Conservation (phyloP, 352 stramenopile genomes). For the Globisporangium parvum region DNA sequence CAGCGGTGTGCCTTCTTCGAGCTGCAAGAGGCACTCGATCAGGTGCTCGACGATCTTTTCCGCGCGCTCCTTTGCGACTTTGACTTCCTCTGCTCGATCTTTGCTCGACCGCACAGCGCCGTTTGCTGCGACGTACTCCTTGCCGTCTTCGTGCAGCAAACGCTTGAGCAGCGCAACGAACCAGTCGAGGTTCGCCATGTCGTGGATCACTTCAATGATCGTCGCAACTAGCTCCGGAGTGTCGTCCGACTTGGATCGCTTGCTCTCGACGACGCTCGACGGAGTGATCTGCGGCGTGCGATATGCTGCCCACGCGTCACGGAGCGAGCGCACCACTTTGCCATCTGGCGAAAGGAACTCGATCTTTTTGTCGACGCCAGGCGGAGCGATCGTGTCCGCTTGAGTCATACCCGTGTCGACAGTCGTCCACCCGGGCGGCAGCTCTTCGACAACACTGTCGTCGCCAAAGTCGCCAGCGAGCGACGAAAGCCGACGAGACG, state of each 20-base stretch:
- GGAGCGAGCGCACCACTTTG: conserved; percentile 29
- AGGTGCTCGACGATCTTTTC: conserved; percentile 63
- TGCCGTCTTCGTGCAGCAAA: conserved; percentile 32
- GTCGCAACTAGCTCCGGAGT: conserved; percentile 48
- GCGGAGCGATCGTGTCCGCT: not conserved
- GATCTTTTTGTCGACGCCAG: not conserved
- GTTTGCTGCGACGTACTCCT: conserved; percentile 10
- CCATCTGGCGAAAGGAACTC: conserved; percentile 63
- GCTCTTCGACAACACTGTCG: conserved; percentile 12
- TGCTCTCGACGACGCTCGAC: conserved; percentile 59
- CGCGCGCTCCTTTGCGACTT: conserved; percentile 41
- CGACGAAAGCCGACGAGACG: conserved; percentile 29
- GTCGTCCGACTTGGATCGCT: conserved; percentile 57
- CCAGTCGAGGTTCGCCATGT: conserved; percentile 65
- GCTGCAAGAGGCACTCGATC: conserved; percentile 51
- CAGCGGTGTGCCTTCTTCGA: conserved; percentile 66
- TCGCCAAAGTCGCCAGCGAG: conserved; percentile 29
- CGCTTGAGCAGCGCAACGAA: conserved; percentile 64
- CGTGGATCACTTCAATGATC: conserved; percentile 76
- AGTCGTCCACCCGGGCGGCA: conserved; percentile 51
- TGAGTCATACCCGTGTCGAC: conserved; percentile 9
- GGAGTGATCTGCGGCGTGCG: conserved; percentile 47
- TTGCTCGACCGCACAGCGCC: conserved; percentile 19
- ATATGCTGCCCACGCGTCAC: conserved; percentile 61
- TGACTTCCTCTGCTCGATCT: conserved; percentile 41